Evolutionary conservation across 768 basidiomycete species (phyloP).

Genomic region (Suillus subluteus): DNA sequence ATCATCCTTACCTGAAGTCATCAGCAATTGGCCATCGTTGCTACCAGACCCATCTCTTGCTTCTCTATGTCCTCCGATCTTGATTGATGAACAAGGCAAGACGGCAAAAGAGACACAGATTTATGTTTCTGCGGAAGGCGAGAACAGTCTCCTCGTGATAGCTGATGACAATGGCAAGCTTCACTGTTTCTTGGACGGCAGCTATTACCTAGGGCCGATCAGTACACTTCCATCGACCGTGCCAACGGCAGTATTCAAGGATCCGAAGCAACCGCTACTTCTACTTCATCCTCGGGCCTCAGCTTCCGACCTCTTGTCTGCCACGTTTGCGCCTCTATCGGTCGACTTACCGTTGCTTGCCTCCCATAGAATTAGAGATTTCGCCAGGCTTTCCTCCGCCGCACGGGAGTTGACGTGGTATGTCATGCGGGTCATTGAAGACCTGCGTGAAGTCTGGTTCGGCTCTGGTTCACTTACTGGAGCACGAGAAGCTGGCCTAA

Average conservation of each 20-base stretch:
- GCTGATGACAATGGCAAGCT: slow-evolving; percentile 61
- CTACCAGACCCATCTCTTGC: slow-evolving; percentile 64
- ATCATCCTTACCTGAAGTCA: slow-evolving; percentile 56
- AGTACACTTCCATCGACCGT: slow-evolving; percentile 25
- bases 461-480: slow-evolving; percentile 69
- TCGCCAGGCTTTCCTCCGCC: slow-evolving; percentile 71
- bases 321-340: slow-evolving; percentile 43
- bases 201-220: slow-evolving; percentile 68
- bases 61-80: slow-evolving; percentile 34
- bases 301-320: slow-evolving; percentile 27
- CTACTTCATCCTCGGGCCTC: slow-evolving; percentile 47
- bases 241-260: slow-evolving; percentile 40
- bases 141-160: slow-evolving; percentile 66
- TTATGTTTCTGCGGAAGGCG: slow-evolving; percentile 48
- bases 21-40: slow-evolving; percentile 72
- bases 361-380: slow-evolving; percentile 60
- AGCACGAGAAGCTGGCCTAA: slow-evolving; percentile 71
- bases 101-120: slow-evolving; percentile 40
- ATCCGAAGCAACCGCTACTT: slow-evolving; percentile 49
- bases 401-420: slow-evolving; percentile 77
- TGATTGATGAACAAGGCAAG: slow-evolving; percentile 36
- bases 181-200: slow-evolving; percentile 75
- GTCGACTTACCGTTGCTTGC: slow-evolving; percentile 62
- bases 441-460: slow-evolving; percentile 75
- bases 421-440: slow-evolving; percentile 66